Conservation (phyloP, 2,329 filamentous ascomycete genomes). For the Colletotrichum sp. region DNA sequence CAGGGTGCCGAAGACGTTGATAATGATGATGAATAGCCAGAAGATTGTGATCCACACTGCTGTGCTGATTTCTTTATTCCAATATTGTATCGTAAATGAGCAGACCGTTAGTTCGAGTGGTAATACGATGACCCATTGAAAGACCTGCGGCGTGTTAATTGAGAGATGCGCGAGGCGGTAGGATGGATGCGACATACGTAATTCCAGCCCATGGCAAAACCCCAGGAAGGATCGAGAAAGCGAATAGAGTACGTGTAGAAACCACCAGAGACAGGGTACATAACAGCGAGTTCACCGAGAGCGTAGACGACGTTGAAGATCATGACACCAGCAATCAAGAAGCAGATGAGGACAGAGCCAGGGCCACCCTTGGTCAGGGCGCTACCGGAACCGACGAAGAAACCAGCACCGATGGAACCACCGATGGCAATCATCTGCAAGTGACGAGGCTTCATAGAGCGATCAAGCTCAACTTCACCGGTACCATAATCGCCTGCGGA, state of each 20-base stretch:
- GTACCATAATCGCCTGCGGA: constrained; percentile 11
- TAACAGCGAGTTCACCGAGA: constrained; percentile 65
- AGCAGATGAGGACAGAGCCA: constrained; percentile 52
- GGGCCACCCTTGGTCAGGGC: constrained; percentile 58
- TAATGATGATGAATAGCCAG: constrained; percentile 49
- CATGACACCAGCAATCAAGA: constrained; percentile 63
- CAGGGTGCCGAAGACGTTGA: constrained; percentile 62
- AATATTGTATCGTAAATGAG: constrained; percentile 56
- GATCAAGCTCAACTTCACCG: constrained; percentile 41
- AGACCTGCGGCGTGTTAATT: constrained; percentile 28
- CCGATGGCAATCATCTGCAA: constrained; percentile 69
- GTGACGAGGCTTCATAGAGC: constrained; percentile 60
- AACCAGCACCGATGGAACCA: constrained; percentile 66
- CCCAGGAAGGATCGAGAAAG: constrained; percentile 67
- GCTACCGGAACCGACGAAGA: constrained; percentile 65
- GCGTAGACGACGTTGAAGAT: constrained; percentile 66
- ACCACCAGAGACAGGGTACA: constrained; percentile 67
- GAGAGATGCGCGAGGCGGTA: neutral
- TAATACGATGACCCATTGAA: constrained; percentile 56
- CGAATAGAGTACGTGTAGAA: constrained; percentile 67
- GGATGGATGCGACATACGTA: constrained; percentile 28
- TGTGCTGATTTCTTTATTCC: constrained; percentile 50
- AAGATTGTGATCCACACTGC: constrained; percentile 61
- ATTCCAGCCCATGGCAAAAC: constrained; percentile 60
- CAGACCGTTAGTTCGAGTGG: constrained; percentile 57